Evolutionary conservation across 345 rosid species (phyloP), one percentile per base, ranked within the genome.

Genomic region (Sonneratia alba): DNA sequence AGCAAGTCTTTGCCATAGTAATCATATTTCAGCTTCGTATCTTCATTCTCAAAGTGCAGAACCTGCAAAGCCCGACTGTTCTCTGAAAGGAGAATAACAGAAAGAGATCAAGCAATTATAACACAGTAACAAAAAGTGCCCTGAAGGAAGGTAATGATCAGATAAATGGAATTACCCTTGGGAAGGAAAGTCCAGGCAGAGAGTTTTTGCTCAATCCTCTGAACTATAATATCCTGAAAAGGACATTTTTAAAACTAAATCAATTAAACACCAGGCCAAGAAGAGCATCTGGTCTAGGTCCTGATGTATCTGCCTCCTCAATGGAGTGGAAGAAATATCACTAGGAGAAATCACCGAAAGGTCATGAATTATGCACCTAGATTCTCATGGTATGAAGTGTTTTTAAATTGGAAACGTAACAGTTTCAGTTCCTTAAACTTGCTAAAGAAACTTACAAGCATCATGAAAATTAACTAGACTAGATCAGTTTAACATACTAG

Each of bases 111-210:
- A 62, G 38, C 19, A 62, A 32, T 62, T 62, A 62, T 13, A 27
- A 6, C 32, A 14, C 19, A 14, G 18, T 22, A 27, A 32, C 12
- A 32, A 40, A 67, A 66, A 10, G 36, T 38, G 32, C n/a, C 36
- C 16, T 0, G 34, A 47, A 22, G 15, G 48, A n/a, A 42, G 45
- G 10, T 67, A 67, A 7, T 22, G 18, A 68, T 22, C 14, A 13
- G 18, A 27, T 22, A 27, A 55, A 38, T 37, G 55, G 36, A 36
- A 49, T 49, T 79, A 87, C 97, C 96, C 82, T 80, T 81, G 5
- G 99, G 99, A 74, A 91, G 89, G 70, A 89, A 89, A 66, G 92
- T 88, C 97, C 97, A 95, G 1, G 93, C 87, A 2, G 97, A 85
- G 62, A 95, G 78, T 85, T 85, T 86, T 77, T 90, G 93, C 75